A percentile compares a stretch with the other conserved stretches of the same genome.
Conservation (phyloP, 2,329 filamentous ascomycete species). For the Epichloe hybrida region DNA sequence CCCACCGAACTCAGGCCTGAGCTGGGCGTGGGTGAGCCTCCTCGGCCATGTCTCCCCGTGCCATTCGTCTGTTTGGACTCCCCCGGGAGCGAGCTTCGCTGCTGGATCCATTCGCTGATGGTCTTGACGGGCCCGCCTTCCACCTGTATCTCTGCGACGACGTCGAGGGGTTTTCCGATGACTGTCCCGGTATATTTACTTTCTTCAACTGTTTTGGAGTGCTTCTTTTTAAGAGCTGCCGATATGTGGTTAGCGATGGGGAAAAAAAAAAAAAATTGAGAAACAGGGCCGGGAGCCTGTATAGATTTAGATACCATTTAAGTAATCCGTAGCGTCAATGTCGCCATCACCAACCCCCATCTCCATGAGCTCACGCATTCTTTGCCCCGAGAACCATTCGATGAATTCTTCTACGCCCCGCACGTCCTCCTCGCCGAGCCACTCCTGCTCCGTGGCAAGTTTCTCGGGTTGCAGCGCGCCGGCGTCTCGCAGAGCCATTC, state of each 20-base stretch:
- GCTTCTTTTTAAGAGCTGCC: conserved; percentile 74
- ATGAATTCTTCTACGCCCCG: conserved; percentile 67
- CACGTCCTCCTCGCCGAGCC: conserved; percentile 59
- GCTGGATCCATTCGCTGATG: conserved; percentile 24
- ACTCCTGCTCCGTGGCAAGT: conserved; percentile 54
- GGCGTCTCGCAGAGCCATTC: conserved; percentile 71
- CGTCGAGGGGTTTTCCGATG: conserved; percentile 60
- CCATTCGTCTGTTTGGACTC: conserved; percentile 6
- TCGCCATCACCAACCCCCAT: conserved; percentile 61
- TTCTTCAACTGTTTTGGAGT: conserved; percentile 79
- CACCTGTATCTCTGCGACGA: conserved; percentile 52
- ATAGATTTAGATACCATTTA: conserved; percentile 41
- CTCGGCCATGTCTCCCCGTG: conserved; percentile 6
- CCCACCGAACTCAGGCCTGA: conserved; percentile 42
- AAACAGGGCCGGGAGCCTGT: neutral
- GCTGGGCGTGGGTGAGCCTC: conserved; percentile 32
- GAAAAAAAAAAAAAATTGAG: too few relatives aligned
- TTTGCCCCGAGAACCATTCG: conserved; percentile 60
- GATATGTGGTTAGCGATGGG: neutral
- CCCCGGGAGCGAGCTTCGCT: conserved; percentile 11
- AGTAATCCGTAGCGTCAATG: conserved; percentile 53
- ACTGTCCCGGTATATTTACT: conserved; percentile 75
- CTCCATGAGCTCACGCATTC: conserved; percentile 68
- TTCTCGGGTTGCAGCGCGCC: conserved; percentile 61
- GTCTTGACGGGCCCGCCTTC: conserved; percentile 50